Percentiles rank a stretch among this genome's conserved stretches.
These are phyloP conservation scores for Leishmania tarentolae DNA, from an alignment of 208 protist species.

Conservation along the genomic window DNA sequence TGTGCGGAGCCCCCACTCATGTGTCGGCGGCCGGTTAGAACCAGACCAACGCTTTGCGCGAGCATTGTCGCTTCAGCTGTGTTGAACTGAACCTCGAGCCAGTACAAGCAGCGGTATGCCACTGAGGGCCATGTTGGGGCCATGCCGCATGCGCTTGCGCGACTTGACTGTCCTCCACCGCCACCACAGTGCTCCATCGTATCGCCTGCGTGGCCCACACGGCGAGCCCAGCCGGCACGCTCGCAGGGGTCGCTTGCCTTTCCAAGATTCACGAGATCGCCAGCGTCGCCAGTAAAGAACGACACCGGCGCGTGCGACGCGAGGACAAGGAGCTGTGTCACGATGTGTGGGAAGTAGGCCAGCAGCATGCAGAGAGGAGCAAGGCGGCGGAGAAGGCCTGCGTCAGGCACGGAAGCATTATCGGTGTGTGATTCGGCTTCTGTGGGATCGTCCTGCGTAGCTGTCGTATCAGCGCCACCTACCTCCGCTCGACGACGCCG, in stretches of 20 bases:
- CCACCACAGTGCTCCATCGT: not conserved
- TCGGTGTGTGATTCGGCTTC: not conserved
- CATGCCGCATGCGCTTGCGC: not conserved
- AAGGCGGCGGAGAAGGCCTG: constrained; percentile 6
- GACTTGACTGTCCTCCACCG: not conserved
- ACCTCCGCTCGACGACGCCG: not conserved
- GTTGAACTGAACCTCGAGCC: constrained; percentile 30
- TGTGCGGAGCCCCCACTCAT: not conserved
- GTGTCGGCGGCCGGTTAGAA: not conserved
- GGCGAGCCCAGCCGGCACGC: not conserved
- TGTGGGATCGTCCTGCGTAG: not conserved
- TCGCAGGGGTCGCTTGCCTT: not conserved
- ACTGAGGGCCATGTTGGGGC: constrained; percentile 5
- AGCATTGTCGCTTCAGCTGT: constrained; percentile 9
- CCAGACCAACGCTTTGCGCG: not conserved
- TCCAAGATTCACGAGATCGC: not conserved
- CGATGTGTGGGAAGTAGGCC: constrained; percentile 16
- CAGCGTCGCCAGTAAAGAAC: constrained; percentile 12
- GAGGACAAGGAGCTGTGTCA: constrained; percentile 37
- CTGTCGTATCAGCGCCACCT: not conserved
- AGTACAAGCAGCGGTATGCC: constrained; percentile 26
- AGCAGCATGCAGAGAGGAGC: constrained; percentile 32
- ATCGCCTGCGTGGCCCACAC: not conserved
- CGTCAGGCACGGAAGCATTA: not conserved
- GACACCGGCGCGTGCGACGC: constrained; percentile 24